Base-by-base conservation (phyloP, 2,329 filamentous ascomycete species). In the Orbilia ellipsospora region DNA sequence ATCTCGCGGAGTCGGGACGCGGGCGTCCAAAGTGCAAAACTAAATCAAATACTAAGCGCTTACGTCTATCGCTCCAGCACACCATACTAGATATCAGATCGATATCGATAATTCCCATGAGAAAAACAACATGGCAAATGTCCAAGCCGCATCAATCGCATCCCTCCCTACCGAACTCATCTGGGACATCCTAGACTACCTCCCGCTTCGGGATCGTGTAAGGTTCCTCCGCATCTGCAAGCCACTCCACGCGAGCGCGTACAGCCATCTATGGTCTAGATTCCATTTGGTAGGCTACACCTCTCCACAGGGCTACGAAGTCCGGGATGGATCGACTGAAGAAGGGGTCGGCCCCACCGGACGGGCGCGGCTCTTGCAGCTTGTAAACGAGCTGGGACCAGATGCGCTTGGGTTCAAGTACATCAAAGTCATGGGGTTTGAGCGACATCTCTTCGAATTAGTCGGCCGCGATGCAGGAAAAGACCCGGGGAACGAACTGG, bases 91-190 rank as follows among this genome's bases (percentile, higher is more conserved):
- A 36, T 36, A 36, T 10, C 28, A 31, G 7, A 31, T 31, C 31
- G 31, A 36, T 36, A 36, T 36, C 31, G 10, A 36, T 36, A 36
- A 36, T 36, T 36, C 8, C 31, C 31, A 36, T 6, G 10, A 7
- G 31, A 36, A 10, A 18, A n/a, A 48, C 15, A 48, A 48, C 44
- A 48, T 48, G 44, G 15, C 44, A 18, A 18, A n/a, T 18, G 15
- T n/a, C 4, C 23, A 20, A 18, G 20, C 12, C 12, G 28, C 54
- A 16, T 60, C 64, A n/a, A 23, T 68, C 18, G 26, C 42, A n/a
- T 26, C 42, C 44, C 54, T 68, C 28, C 64, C 64, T 18, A 60
- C 64, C 55, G 64, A 68, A 40, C 28, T 68, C n/a, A 42, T 60
- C 54, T 54, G 44, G 16, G 54, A 68, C 59, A 60, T 68, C 18